These are phyloP conservation scores for Malus domestica DNA, from an alignment of 306 rosid species.

Conservation along the genomic window DNA sequence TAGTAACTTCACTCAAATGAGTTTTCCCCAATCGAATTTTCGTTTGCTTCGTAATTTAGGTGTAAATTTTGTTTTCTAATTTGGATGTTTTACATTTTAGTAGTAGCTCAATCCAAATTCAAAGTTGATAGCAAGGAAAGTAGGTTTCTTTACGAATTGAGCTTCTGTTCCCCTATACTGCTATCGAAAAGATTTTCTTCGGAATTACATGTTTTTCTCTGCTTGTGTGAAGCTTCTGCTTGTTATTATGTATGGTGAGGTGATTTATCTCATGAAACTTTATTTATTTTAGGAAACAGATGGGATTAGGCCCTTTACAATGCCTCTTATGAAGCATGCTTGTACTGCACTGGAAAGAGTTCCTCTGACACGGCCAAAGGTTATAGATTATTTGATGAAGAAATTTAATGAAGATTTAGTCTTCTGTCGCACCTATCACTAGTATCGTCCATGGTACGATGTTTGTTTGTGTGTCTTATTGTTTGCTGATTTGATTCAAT, in stretches of 20 bases:
- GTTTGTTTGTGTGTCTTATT: not conserved
- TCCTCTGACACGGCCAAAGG: conserved; percentile 69
- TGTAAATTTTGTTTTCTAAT: not conserved
- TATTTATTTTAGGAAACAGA: conserved; percentile 50
- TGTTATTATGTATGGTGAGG: not conserved
- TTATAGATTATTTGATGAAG: conserved; percentile 65
- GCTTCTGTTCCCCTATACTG: too few species aligned
- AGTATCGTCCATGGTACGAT: conserved; percentile 57
- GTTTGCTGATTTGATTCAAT: not conserved
- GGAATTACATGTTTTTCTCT: not conserved
- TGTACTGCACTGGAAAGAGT: conserved; percentile 93
- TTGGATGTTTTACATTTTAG: not conserved
- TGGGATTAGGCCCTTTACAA: conserved; percentile 91
- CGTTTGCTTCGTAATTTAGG: not conserved
- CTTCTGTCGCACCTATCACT: conserved; percentile 73
- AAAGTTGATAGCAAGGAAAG: too few species aligned
- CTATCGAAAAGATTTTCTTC: not conserved
- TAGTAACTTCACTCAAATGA: not conserved
- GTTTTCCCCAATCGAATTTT: not conserved
- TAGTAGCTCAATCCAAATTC: not conserved
- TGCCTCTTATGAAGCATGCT: conserved; percentile 96
- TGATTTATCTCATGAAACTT: conserved; percentile 7
- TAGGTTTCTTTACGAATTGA: not conserved
- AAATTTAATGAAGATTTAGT: conserved; percentile 84
- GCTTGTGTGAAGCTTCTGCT: not conserved